Conservation (phyloP, 352 stramenopile genomes). For the Albugo candida region DNA sequence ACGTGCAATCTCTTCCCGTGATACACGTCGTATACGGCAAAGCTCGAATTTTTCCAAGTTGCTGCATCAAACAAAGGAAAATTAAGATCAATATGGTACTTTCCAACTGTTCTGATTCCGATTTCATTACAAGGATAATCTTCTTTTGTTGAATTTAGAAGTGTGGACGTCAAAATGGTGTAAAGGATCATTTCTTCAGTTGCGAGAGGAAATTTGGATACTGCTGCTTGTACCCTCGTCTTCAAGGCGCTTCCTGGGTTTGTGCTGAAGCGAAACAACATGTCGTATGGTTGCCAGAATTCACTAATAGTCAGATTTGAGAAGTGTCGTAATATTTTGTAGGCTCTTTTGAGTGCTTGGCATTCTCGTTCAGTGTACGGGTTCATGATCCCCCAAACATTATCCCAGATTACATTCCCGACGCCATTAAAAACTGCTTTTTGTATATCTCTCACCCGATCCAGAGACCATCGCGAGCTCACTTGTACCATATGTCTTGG, state of each 20-base stretch:
- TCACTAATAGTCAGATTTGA: conserved; percentile 18
- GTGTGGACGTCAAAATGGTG: conserved; percentile 30
- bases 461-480: conserved; percentile 66
- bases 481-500: conserved; percentile 65
- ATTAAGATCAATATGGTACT: background rate
- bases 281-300: conserved; percentile 25
- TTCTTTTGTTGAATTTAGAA: conserved; percentile 8
- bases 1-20: conserved; percentile 21
- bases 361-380: conserved; percentile 51
- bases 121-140: background rate
- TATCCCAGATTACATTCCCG: conserved; percentile 79
- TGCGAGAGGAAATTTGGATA: conserved; percentile 15
- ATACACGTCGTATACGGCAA: conserved; percentile 43
- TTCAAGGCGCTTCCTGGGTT: background rate
- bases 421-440: conserved; percentile 67
- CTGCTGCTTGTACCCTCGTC: background rate
- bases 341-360: conserved; percentile 33
- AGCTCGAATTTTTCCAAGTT: too few relatives aligned
- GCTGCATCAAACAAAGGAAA: background rate
- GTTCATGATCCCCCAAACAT: conserved; percentile 80
- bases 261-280: conserved; percentile 6
- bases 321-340: conserved; percentile 44
- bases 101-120: too few relatives aligned
- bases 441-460: conserved; percentile 35
- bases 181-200: conserved; percentile 19